These are phyloP conservation scores for Coprinopsis sp. DNA, from an alignment of 768 basidiomycete genomes.

Conservation along the genomic window DNA sequence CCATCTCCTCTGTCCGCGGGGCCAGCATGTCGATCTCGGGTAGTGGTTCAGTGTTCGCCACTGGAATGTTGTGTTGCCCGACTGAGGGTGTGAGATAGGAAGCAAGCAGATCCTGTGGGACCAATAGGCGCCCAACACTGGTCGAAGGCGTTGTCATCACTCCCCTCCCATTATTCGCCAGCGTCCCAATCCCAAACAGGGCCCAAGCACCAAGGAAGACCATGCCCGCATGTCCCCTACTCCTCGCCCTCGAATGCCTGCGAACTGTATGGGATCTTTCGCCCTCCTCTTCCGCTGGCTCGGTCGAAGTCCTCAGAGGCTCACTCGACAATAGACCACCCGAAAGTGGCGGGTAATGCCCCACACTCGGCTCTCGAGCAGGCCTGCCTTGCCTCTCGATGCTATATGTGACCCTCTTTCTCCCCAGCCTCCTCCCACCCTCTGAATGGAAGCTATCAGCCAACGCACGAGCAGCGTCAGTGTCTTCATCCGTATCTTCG, in stretches of 20 bases:
- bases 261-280: conserved; percentile 19
- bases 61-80: not conserved
- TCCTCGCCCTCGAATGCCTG: conserved; percentile 59
- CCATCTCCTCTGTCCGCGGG: not conserved
- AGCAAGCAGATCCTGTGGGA: conserved; percentile 13
- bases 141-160: conserved; percentile 22
- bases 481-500: conserved; percentile 48
- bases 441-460: conserved; percentile 81
- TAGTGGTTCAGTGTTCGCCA: not conserved
- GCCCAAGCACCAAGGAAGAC: conserved; percentile 78
- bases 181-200: conserved; percentile 62
- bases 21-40: not conserved
- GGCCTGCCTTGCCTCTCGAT: conserved; percentile 48
- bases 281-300: conserved; percentile 17
- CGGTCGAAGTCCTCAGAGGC: conserved; percentile 21
- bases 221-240: conserved; percentile 70
- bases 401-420: conserved; percentile 67
- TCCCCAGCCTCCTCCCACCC: conserved; percentile 36
- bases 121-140: conserved; percentile 47
- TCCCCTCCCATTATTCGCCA: conserved; percentile 30
- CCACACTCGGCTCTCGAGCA: conserved; percentile 45
- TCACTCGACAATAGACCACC: conserved; percentile 10
- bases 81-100: conserved; percentile 13
- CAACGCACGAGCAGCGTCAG: conserved; percentile 50
- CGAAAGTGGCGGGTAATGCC: conserved; percentile 30